Percentiles rank a stretch among this genome's conserved stretches.
Conservation (phyloP, 345 rosid species). For the Bruguiera sexangula region DNA sequence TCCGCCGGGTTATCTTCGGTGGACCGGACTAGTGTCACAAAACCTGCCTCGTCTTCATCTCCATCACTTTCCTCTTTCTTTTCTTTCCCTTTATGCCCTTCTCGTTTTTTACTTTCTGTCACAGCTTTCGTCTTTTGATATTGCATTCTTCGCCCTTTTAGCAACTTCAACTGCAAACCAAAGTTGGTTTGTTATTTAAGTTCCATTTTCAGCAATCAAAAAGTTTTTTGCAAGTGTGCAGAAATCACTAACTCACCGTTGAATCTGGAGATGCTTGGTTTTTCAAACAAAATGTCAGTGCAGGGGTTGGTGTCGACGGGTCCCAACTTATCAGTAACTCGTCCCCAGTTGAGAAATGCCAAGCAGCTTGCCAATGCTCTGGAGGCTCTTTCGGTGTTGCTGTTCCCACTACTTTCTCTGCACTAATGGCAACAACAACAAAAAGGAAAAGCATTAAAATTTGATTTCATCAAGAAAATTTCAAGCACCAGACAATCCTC, state of each 20-base stretch:
- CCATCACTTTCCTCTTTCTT: constrained; percentile 21
- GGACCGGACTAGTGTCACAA: constrained; percentile 57
- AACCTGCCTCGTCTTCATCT: constrained; percentile 35
- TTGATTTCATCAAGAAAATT: neutral
- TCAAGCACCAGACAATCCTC: too few relatives aligned
- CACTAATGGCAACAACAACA: constrained; percentile 47
- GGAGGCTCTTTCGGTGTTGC: constrained; percentile 63
- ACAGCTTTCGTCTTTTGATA: constrained; percentile 28
- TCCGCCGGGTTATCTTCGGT: constrained; percentile 57
- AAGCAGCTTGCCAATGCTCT: constrained; percentile 53
- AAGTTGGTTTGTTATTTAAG: neutral
- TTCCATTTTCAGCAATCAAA: neutral
- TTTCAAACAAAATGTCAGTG: constrained; percentile 38
- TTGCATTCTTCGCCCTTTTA: constrained; percentile 68
- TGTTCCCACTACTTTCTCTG: constrained; percentile 87
- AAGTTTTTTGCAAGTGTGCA: neutral
- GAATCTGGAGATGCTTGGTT: constrained; percentile 43
- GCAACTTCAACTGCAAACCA: constrained; percentile 45
- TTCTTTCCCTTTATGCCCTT: constrained; percentile 1
- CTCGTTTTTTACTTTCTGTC: neutral
- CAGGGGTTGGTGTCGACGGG: constrained; percentile 36
- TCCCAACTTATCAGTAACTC: constrained; percentile 52
- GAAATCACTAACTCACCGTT: constrained; percentile 26
- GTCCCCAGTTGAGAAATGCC: constrained; percentile 85
- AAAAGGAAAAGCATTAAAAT: constrained; percentile 13